Conservation (phyloP, 768 basidiomycete genomes). For the Boletus coccyginus region DNA sequence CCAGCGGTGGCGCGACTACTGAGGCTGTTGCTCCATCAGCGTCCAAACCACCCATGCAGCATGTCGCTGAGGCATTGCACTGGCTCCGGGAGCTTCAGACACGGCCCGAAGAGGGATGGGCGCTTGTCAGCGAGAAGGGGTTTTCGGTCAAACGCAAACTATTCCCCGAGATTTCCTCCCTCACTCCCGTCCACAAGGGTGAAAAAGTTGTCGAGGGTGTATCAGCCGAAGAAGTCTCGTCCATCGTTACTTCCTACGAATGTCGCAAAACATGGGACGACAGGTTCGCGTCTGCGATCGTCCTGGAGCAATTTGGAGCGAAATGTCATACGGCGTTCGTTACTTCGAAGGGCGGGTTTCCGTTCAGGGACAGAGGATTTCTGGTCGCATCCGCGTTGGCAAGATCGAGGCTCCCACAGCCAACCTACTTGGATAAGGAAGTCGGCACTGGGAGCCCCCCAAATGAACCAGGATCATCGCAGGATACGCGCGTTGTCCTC, state of each 20-base stretch:
- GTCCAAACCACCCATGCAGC: constrained; percentile 70
- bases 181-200: constrained; percentile 82
- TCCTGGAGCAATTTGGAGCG: constrained; percentile 77
- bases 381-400: constrained; percentile 76
- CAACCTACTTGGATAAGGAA: constrained; percentile 39
- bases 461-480: constrained; percentile 32
- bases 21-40: constrained; percentile 46
- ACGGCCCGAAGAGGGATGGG: constrained; percentile 65
- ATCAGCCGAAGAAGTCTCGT: constrained; percentile 86
- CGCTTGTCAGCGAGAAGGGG: constrained; percentile 71
- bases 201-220: constrained; percentile 92
- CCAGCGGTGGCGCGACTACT: constrained; percentile 33
- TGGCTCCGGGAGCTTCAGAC: constrained; percentile 76
- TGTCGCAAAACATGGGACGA: constrained; percentile 87
- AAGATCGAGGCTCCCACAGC: constrained; percentile 42
- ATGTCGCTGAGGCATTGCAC: constrained; percentile 76
- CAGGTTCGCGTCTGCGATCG: constrained; percentile 64
- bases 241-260: constrained; percentile 64
- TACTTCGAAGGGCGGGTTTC: constrained; percentile 76
- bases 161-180: constrained; percentile 72
- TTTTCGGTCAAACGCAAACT: constrained; percentile 72
- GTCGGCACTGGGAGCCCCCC: constrained; percentile 26
- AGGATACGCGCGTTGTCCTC: constrained; percentile 58
- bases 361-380: constrained; percentile 88
- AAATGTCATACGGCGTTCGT: constrained; percentile 70